phyloP scores from a whole-genome alignment of 352 stramenopile genomes.

The Phytopythium sindhum region DNA sequence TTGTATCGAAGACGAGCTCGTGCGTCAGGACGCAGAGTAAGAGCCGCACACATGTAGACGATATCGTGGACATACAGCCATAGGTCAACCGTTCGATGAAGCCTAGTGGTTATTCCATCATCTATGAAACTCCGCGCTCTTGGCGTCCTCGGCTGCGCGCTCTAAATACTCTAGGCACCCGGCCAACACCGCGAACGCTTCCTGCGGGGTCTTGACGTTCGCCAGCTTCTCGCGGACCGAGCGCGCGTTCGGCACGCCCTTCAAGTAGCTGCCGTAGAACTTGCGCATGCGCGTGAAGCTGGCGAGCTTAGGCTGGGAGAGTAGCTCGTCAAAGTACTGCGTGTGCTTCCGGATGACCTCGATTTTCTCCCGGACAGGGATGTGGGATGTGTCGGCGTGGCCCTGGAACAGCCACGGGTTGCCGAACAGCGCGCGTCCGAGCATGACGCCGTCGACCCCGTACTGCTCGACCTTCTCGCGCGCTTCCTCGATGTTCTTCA shows the following conservation, averaged over 20 bases:
- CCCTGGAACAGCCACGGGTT: constrained; percentile 84
- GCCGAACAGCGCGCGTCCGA: constrained; percentile 71
- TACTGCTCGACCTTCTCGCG: constrained; percentile 63
- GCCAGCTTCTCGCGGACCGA: constrained; percentile 58
- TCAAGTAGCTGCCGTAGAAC: constrained; percentile 74
- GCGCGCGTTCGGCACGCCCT: constrained; percentile 68
- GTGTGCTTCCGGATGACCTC: constrained; percentile 63
- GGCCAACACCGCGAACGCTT: constrained; percentile 61
- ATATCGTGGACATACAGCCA: neutral
- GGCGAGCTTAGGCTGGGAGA: constrained; percentile 40
- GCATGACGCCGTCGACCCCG: constrained; percentile 76
- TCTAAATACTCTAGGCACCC: constrained; percentile 38
- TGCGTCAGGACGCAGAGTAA: constrained; percentile 10
- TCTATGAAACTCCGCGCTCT: neutral
- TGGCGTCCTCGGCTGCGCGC: neutral
- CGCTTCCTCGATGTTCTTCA: constrained; percentile 60
- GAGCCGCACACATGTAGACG: neutral
- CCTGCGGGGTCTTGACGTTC: constrained; percentile 33
- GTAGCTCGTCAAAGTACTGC: constrained; percentile 61
- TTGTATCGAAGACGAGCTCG: too few relatives aligned
- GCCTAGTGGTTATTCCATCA: neutral
- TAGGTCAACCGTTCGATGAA: too few relatives aligned
- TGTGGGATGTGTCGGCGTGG: constrained; percentile 44
- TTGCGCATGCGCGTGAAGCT: constrained; percentile 77
- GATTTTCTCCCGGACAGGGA: constrained; percentile 48